Evolutionary conservation across 73 alveolate species (phyloP).

Genomic region (Paramecium primaurelia): DNA sequence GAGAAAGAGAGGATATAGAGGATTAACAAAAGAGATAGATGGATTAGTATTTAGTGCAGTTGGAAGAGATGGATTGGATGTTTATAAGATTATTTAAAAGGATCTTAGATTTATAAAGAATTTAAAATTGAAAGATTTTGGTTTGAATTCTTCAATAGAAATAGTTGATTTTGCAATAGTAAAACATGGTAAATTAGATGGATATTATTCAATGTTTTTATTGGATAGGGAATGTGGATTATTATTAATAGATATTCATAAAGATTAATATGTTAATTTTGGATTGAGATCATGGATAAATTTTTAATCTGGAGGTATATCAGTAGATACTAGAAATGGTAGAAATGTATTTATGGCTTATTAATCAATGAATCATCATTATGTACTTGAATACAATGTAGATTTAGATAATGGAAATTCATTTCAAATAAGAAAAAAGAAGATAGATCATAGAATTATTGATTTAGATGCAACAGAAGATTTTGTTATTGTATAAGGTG

Average conservation of each 20-base stretch:
- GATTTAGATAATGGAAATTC: neutral
- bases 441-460: neutral
- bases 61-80: neutral
- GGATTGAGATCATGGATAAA: neutral
- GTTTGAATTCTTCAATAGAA: neutral
- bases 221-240: slow-evolving; percentile 12
- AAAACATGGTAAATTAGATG: neutral
- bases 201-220: neutral
- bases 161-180: neutral
- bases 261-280: neutral
- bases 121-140: neutral
- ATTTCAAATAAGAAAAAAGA: neutral
- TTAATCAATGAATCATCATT: neutral
- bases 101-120: neutral
- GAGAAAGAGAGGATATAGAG: slow-evolving; percentile 22
- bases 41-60: slow-evolving; percentile 20
- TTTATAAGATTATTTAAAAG: neutral
- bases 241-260: neutral
- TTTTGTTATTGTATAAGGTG: slow-evolving; percentile 14
- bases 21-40: slow-evolving; percentile 33
- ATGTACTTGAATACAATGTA: neutral
- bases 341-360: slow-evolving; percentile 24
- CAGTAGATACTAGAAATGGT: slow-evolving; percentile 32
- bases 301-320: neutral
- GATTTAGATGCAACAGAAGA: slow-evolving; percentile 29